phyloP scores from a whole-genome alignment of 2,329 filamentous ascomycete species.

The Diaporthe ilicicola region DNA sequence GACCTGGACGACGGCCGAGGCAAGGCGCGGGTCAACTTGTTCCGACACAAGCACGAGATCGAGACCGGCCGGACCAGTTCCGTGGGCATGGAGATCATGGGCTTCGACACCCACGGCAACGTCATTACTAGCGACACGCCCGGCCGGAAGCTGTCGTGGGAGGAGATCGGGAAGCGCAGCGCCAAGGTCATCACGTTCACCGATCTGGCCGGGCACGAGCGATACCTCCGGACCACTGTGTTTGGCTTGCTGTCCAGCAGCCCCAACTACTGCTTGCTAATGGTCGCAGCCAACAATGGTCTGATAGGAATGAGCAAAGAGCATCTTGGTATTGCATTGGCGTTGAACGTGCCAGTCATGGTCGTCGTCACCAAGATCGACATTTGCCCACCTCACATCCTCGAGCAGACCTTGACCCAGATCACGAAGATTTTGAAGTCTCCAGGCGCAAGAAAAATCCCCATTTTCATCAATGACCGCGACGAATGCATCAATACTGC shows the following conservation, averaged over 20 bases:
- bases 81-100: conserved; percentile 99
- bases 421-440: conserved; percentile 93
- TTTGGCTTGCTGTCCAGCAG: conserved; percentile 94
- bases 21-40: conserved; percentile 92
- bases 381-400: conserved; percentile 94
- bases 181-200: conserved; percentile 98
- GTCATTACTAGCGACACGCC: conserved; percentile 84
- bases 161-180: conserved; percentile 94
- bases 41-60: conserved; percentile 97
- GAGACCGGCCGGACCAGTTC: conserved; percentile 95
- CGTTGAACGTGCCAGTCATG: conserved; percentile 97
- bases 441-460: conserved; percentile 92
- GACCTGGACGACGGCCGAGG: conserved; percentile 94
- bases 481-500: conserved; percentile 96
- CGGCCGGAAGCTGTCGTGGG: conserved; percentile 89
- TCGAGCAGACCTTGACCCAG: conserved; percentile 92
- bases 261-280: conserved; percentile 96
- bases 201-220: conserved; percentile 93
- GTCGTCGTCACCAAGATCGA: conserved; percentile 98
- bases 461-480: conserved; percentile 90
- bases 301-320: conserved; percentile 98
- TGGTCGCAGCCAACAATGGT: conserved; percentile 98
- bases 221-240: conserved; percentile 93
- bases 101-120: conserved; percentile 87
- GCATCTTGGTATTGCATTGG: conserved; percentile 92